These are phyloP conservation scores for Persicaria tinctoria DNA, from an alignment of 148 eudicot species.

Conservation along the genomic window DNA sequence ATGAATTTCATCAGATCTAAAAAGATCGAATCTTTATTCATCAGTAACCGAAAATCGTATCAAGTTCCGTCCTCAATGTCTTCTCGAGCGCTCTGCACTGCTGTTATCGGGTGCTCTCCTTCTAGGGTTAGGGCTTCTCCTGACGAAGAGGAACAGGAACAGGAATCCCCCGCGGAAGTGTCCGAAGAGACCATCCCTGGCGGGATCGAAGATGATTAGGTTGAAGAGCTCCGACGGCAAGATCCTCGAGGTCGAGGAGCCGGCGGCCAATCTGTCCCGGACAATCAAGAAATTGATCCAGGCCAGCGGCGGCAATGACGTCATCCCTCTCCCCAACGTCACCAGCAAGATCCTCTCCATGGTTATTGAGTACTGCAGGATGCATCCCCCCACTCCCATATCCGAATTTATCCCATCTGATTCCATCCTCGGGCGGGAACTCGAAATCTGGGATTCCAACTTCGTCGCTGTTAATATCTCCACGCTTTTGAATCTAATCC, in stretches of 20 bases:
- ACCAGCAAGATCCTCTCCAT: slow-evolving; percentile 34
- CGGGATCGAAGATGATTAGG: too few species aligned
- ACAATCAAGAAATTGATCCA: slow-evolving; percentile 53
- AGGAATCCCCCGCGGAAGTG: too few species aligned
- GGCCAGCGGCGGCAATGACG: slow-evolving; percentile 32
- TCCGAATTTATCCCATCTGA: slow-evolving; percentile 20
- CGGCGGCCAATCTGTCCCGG: slow-evolving; percentile 32
- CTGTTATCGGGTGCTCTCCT: too few species aligned
- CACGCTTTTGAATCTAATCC: slow-evolving; percentile 49
- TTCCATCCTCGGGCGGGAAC: slow-evolving; percentile 23
- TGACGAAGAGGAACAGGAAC: too few species aligned
- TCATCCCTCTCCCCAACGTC: slow-evolving; percentile 45
- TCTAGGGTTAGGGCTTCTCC: too few species aligned
- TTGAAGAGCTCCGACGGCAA: slow-evolving; percentile 39
- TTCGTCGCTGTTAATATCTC: slow-evolving; percentile 45
- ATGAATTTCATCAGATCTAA: too few species aligned
- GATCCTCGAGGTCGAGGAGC: slow-evolving; percentile 30
- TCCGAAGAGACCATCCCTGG: too few species aligned
- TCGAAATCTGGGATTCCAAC: slow-evolving; percentile 37
- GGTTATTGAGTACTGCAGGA: slow-evolving; percentile 52
- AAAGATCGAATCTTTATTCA: too few species aligned
- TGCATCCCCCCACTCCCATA: slow-evolving; percentile 29
- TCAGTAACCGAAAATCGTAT: too few species aligned
- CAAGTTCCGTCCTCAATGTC: too few species aligned
- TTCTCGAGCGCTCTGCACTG: too few species aligned